Conservation (phyloP, 73 alveolate species). For the Paramecium pentaurelia region DNA sequence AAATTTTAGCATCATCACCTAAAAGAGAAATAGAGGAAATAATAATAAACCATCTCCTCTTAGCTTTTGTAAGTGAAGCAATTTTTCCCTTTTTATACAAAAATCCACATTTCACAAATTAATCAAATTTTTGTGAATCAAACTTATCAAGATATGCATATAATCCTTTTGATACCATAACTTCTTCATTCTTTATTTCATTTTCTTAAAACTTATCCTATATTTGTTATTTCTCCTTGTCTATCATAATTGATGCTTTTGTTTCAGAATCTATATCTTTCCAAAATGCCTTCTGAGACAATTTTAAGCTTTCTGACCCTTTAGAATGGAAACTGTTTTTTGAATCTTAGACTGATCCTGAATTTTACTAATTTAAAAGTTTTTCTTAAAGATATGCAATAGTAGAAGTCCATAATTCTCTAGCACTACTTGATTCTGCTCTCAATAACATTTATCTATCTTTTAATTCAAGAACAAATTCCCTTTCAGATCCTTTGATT, state of each 20-base stretch:
- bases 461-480: background rate
- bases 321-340: background rate
- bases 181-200: slow-evolving; percentile 20
- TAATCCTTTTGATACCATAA: background rate
- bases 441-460: background rate
- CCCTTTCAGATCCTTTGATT: background rate
- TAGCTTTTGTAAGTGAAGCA: background rate
- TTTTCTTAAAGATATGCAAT: background rate
- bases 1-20: background rate
- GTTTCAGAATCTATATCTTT: slow-evolving; percentile 3
- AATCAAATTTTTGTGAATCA: background rate
- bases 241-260: background rate
- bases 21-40: background rate
- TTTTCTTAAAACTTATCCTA: background rate
- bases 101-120: slow-evolving; percentile 25
- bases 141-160: slow-evolving; percentile 21
- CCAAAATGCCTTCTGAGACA: background rate
- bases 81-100: slow-evolving; percentile 24
- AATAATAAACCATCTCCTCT: slow-evolving; percentile 32
- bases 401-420: background rate
- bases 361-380: background rate
- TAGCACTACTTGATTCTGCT: background rate
- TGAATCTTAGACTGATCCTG: background rate
- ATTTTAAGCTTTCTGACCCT: background rate
- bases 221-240: background rate